A percentile compares a stretch with the other conserved stretches of the same genome.
phyloP scores from a whole-genome alignment of 2,329 filamentous ascomycete genomes.

The Aspergillus piperis region DNA sequence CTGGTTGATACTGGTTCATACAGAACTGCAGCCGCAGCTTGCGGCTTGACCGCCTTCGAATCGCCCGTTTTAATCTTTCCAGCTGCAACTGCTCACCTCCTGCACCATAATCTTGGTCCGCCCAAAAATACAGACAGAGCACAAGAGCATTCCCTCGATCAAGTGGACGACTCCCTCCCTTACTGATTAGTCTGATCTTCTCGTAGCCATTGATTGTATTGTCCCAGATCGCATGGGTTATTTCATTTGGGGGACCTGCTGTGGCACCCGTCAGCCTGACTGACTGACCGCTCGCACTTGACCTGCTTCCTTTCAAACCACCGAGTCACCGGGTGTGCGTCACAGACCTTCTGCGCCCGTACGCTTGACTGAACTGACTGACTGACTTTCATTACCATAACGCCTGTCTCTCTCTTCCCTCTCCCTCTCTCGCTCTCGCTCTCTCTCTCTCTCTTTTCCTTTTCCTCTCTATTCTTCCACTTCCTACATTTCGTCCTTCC shows the following conservation, averaged over 20 bases:
- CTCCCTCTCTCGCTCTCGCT: slow-evolving; percentile 14
- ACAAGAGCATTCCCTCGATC: not conserved
- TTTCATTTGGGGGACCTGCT: not conserved
- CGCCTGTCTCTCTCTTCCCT: slow-evolving; percentile 5
- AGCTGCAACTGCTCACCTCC: not conserved
- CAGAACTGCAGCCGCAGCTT: slow-evolving; percentile 5
- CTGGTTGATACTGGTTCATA: slow-evolving; percentile 1
- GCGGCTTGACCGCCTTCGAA: slow-evolving; percentile 11
- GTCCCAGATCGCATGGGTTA: slow-evolving; percentile 6
- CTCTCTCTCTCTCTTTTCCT: slow-evolving; percentile 13
- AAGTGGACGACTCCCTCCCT: not conserved
- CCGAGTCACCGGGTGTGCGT: slow-evolving; percentile 49
- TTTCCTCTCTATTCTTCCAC: slow-evolving; percentile 18
- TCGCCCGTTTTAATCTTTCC: not conserved
- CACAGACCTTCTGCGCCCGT: slow-evolving; percentile 34
- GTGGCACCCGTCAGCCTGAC: slow-evolving; percentile 17
- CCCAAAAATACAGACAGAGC: not conserved
- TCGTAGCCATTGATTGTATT: slow-evolving; percentile 2
- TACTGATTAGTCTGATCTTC: not conserved
- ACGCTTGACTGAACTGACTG: slow-evolving; percentile 5
- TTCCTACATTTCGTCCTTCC: slow-evolving; percentile 21
- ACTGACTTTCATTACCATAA: too few relatives aligned
- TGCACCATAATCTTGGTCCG: not conserved
- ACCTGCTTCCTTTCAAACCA: slow-evolving; percentile 20
- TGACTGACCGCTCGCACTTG: slow-evolving; percentile 25